Conservation (phyloP, 2,329 filamentous ascomycete genomes). For the Furcasterigmium sp. region DNA sequence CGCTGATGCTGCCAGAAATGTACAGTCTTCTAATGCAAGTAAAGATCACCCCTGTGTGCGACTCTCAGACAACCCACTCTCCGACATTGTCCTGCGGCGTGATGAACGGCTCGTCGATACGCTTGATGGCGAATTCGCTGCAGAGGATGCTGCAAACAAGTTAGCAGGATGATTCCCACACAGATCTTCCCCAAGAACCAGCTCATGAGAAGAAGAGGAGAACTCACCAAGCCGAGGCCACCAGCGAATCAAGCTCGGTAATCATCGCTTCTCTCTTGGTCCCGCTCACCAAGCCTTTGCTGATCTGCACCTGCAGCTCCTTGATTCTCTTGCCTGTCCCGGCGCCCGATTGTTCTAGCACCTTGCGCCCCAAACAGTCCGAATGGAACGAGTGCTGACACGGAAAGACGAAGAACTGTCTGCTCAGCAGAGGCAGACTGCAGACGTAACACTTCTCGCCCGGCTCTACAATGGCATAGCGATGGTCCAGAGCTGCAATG, state of each 20-base stretch:
- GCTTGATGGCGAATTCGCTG: constrained; percentile 89
- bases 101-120: constrained; percentile 91
- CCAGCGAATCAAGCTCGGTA: constrained; percentile 83
- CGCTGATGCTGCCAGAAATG: constrained; percentile 6
- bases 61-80: constrained; percentile 68
- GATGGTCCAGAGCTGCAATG: constrained; percentile 76
- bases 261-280: constrained; percentile 76
- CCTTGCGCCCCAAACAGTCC: constrained; percentile 82
- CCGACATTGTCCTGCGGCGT: constrained; percentile 63
- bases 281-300: constrained; percentile 66
- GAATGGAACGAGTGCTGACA: constrained; percentile 98
- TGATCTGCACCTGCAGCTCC: constrained; percentile 80
- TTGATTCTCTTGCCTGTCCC: constrained; percentile 74
- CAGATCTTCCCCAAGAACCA: neutral
- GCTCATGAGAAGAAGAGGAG: neutral
- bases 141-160: constrained; percentile 68
- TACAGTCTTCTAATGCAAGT: constrained; percentile 4
- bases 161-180: constrained; percentile 12
- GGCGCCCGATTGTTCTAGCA: constrained; percentile 74
- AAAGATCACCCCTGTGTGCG: neutral
- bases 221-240: constrained; percentile 80
- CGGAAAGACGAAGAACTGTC: constrained; percentile 97
- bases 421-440: constrained; percentile 74
- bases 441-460: constrained; percentile 93
- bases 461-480: constrained; percentile 94